Evolutionary conservation across 176 grass and related monocot genomes (phyloP).

Genomic region (Hordeum vulgare): MorexV3_pseudomolecules_assembly NC_058523.1:35491355-35491854

Average conservation of each 20-base stretch:
- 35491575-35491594: neutral
- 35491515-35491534: neutral
- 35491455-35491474: conserved; percentile 1
- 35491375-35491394: neutral
- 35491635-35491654: neutral
- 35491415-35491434: neutral
- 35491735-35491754: conserved; percentile 65
- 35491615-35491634: neutral
- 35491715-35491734: conserved; percentile 73
- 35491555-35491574: neutral
- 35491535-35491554: neutral
- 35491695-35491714: conserved; percentile 45
- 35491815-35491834: conserved; percentile 55
- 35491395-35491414: neutral
- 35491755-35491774: conserved; percentile 33
- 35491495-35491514: neutral
- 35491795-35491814: conserved; percentile 64
- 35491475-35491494: neutral
- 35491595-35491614: conserved; percentile 2
- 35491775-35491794: conserved; percentile 43
- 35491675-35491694: conserved; percentile 40
- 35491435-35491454: neutral
- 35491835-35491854: conserved; percentile 54
- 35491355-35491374: neutral
- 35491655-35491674: conserved; percentile 26